A percentile compares a stretch with the other conserved stretches of the same genome.
Evolutionary conservation across 176 grass and related monocot genomes (phyloP).

Genomic region (Microstegium vimineum): DNA sequence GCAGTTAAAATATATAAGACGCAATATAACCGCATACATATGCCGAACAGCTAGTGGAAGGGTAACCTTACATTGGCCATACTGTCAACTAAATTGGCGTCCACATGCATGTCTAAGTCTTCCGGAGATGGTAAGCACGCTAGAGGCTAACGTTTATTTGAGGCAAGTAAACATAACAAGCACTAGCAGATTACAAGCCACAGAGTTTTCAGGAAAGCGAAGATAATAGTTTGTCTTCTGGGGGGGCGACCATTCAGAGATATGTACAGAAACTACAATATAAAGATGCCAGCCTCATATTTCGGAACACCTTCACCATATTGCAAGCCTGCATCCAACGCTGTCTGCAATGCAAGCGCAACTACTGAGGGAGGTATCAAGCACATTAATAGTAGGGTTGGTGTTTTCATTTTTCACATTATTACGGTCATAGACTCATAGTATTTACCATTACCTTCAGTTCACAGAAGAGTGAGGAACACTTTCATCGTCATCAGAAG

Average conservation of each 20-base stretch:
- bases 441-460: slow-evolving; percentile 36
- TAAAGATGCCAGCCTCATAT: slow-evolving; percentile 26
- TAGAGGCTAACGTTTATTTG: slow-evolving; percentile 32
- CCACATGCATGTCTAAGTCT: neutral
- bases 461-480: slow-evolving; percentile 9
- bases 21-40: neutral
- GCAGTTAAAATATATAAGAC: neutral
- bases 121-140: neutral
- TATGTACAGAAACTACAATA: slow-evolving; percentile 46
- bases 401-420: neutral
- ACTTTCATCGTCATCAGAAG: slow-evolving; percentile 41
- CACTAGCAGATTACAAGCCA: slow-evolving; percentile 39
- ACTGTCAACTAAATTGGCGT: neutral
- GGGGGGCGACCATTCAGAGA: neutral
- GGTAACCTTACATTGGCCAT: slow-evolving; percentile 9
- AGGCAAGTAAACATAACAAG: slow-evolving; percentile 11
- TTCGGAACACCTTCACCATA: slow-evolving; percentile 19
- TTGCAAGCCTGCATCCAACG: neutral
- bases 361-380: neutral
- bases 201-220: slow-evolving; percentile 13
- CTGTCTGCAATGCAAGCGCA: slow-evolving; percentile 33
- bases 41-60: neutral
- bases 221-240: slow-evolving; percentile 24
- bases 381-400: neutral
- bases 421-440: neutral